A percentile compares a stretch with the other conserved stretches of the same genome.
phyloP scores from a whole-genome alignment of 306 rosid genomes.

The Luffa acutangula region DNA sequence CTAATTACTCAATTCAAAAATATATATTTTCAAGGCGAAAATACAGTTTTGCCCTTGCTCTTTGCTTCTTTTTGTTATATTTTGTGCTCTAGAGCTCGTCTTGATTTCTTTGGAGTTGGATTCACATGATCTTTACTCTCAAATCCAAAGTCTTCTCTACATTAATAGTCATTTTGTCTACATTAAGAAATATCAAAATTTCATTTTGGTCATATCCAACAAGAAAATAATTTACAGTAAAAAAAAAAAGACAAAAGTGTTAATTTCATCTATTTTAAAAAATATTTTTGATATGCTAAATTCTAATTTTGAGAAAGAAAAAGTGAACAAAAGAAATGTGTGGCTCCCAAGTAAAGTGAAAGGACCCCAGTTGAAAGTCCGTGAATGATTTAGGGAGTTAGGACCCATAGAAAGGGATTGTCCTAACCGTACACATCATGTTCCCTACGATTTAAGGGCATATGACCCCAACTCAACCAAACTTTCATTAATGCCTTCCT shows the following conservation, averaged over 20 bases:
- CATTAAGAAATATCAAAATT: background rate
- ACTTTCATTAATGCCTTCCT: background rate
- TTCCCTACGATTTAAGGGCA: slow-evolving; percentile 3
- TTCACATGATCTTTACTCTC: background rate
- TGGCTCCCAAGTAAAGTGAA: background rate
- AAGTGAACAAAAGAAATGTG: background rate
- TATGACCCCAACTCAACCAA: background rate
- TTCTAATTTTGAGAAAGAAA: background rate
- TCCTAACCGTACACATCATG: slow-evolving; percentile 3
- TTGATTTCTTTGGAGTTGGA: no score
- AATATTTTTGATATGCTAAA: background rate
- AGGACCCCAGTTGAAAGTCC: slow-evolving; percentile 16
- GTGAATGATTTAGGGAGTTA: slow-evolving; percentile 11
- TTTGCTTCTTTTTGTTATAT: background rate
- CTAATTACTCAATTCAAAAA: background rate
- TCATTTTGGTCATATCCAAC: no score
- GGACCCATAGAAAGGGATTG: background rate
- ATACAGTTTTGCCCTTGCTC: background rate
- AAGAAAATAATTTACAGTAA: no score
- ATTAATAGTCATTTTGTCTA: no score
- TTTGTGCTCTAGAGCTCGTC: background rate
- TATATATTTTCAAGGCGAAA: background rate
- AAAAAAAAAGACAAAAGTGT: no score
- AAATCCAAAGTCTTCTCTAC: background rate
- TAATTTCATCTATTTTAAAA: no score